Conservation (phyloP, 176 grass and related monocot genomes). For the Tillandsia fasciculata region DNA sequence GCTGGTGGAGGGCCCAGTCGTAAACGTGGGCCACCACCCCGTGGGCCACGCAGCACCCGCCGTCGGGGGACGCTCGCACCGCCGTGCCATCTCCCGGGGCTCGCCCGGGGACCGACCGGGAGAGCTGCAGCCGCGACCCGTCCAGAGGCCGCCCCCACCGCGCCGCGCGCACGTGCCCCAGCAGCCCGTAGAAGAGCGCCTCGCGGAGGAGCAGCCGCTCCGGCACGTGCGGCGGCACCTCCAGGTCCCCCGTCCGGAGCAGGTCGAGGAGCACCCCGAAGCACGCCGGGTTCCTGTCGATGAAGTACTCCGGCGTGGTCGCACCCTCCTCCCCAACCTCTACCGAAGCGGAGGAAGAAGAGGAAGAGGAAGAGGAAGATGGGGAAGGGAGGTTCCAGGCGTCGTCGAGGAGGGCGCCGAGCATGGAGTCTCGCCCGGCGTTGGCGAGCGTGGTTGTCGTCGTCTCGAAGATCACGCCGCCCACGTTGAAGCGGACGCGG, state of each 20-base stretch:
- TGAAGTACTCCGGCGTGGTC: conserved; percentile 46
- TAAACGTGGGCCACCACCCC: conserved; percentile 77
- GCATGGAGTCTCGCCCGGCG: conserved; percentile 85
- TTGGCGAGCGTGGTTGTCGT: conserved; percentile 83
- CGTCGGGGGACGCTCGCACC: conserved; percentile 71
- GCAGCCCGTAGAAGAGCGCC: conserved; percentile 73
- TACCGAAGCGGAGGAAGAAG: background rate
- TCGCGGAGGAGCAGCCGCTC: conserved; percentile 86
- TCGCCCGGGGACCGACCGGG: conserved; percentile 41
- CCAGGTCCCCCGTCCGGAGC: conserved; percentile 73
- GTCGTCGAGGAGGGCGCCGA: conserved; percentile 86
- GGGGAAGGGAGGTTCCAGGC: conserved; percentile 47
- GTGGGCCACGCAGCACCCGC: conserved; percentile 91
- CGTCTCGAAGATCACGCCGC: conserved; percentile 87
- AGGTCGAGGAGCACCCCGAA: conserved; percentile 83
- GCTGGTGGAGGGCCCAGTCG: conserved; percentile 94
- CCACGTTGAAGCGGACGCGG: conserved; percentile 88
- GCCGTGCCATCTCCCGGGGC: conserved; percentile 86
- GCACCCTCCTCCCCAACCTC: background rate
- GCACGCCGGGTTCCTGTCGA: conserved; percentile 89
- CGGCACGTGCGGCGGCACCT: conserved; percentile 54
- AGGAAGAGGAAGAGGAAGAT: no score
- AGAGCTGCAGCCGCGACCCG: conserved; percentile 42
- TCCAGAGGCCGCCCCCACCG: conserved; percentile 64
- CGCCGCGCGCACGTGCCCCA: conserved; percentile 70